Evolutionary conservation across 2,329 filamentous ascomycete genomes (phyloP).

Genomic region (Hypoxylon sp.): DNA sequence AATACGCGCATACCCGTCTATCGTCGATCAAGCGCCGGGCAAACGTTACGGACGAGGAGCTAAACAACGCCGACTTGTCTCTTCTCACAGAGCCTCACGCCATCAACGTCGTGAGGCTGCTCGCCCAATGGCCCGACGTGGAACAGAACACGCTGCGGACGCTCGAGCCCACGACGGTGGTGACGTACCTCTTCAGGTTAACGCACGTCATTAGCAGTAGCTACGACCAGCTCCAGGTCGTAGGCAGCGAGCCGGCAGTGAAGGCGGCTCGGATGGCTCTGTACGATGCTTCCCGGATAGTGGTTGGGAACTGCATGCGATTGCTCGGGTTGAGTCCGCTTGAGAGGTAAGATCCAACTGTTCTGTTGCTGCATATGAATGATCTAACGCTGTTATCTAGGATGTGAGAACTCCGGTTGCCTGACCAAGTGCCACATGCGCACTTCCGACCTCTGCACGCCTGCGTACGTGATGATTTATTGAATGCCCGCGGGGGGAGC

Average conservation of each 20-base stretch:
- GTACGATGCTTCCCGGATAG: conserved; percentile 77
- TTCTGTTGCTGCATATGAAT: background rate
- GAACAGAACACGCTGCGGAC: conserved; percentile 86
- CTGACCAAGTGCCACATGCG: background rate
- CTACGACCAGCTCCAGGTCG: conserved; percentile 82
- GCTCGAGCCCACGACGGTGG: conserved; percentile 73
- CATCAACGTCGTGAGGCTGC: conserved; percentile 70
- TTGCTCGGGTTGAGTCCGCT: conserved; percentile 81
- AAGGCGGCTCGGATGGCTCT: conserved; percentile 78
- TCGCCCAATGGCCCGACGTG: conserved; percentile 87
- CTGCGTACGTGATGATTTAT: background rate
- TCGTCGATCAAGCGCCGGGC: conserved; percentile 53
- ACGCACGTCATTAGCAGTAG: conserved; percentile 80
- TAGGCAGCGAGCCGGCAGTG: conserved; percentile 78
- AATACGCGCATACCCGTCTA: conserved; percentile 73
- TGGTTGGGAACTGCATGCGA: conserved; percentile 84
- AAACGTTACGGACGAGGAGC: conserved; percentile 43
- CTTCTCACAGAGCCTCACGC: conserved; percentile 67
- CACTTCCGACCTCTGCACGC: background rate
- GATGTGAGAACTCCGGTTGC: conserved; percentile 14
- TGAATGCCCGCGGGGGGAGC: background rate
- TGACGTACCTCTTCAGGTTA: conserved; percentile 72
- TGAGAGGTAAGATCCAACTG: conserved; percentile 56
- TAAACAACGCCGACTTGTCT: conserved; percentile 43
- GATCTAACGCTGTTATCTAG: conserved; percentile 13